phyloP scores from a whole-genome alignment of 1,284 basidiomycete species.

The Earliella scabrosa region DNA sequence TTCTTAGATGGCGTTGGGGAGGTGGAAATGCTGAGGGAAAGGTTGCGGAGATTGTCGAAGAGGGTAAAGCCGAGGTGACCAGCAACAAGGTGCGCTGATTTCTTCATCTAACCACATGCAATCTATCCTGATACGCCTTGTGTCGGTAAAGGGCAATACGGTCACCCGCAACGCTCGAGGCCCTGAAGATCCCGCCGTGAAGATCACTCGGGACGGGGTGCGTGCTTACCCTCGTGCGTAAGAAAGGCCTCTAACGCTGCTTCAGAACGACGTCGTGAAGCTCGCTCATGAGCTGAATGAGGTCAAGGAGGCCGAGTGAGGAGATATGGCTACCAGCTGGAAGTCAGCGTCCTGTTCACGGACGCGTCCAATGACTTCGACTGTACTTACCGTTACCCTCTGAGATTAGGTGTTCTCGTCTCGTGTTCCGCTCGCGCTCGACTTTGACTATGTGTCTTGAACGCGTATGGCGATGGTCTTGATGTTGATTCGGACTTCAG shows the following conservation, averaged over 20 bases:
- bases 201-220: constrained; percentile 43
- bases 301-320: constrained; percentile 33
- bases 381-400: too few relatives aligned
- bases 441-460: too few relatives aligned
- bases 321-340: too few relatives aligned
- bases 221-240: constrained; percentile 13
- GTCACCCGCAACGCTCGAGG: constrained; percentile 38
- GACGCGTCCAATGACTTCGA: too few relatives aligned
- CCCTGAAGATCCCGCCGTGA: constrained; percentile 45
- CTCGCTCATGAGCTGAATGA: constrained; percentile 45
- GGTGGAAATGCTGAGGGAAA: constrained; percentile 32
- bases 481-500: too few relatives aligned
- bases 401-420: too few relatives aligned
- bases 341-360: too few relatives aligned
- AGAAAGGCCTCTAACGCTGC: background rate
- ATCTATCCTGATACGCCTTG: too few relatives aligned
- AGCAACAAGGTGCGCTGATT: constrained; percentile 40
- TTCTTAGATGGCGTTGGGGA: constrained; percentile 36
- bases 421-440: too few relatives aligned
- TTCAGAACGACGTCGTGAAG: constrained; percentile 46
- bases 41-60: constrained; percentile 38
- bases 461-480: too few relatives aligned
- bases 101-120: too few relatives aligned
- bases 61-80: constrained; percentile 41
- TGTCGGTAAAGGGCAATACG: constrained; percentile 47